These are phyloP conservation scores for Aegilops sharonensis DNA, from an alignment of 176 grass and related monocot genomes.

Conservation along the genomic window DNA sequence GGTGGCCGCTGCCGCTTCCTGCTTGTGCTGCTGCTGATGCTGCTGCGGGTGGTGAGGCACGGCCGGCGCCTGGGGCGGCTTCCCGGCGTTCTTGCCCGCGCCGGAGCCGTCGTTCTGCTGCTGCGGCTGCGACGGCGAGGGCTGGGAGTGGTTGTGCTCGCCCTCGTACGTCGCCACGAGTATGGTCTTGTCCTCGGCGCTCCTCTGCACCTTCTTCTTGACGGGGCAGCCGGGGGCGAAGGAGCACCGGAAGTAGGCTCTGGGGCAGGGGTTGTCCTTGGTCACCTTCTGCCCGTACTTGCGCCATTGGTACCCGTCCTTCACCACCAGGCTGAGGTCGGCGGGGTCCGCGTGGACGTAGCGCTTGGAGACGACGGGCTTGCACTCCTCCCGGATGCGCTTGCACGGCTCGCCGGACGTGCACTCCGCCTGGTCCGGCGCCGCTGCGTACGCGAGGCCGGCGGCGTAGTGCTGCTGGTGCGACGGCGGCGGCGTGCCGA, in stretches of 20 bases:
- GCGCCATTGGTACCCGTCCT: slow-evolving; percentile 89
- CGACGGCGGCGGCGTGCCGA: slow-evolving; percentile 22
- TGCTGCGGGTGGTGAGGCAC: neutral
- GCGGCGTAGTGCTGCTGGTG: neutral
- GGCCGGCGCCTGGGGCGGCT: slow-evolving; percentile 10
- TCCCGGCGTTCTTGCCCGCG: slow-evolving; percentile 29
- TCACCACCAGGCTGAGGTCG: slow-evolving; percentile 73
- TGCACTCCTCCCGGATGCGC: slow-evolving; percentile 46
- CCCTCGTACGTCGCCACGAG: slow-evolving; percentile 93
- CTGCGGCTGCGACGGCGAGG: neutral
- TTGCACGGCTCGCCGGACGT: slow-evolving; percentile 62
- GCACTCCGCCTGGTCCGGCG: slow-evolving; percentile 39
- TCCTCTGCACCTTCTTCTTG: slow-evolving; percentile 93
- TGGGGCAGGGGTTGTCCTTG: slow-evolving; percentile 84
- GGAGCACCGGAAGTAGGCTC: slow-evolving; percentile 90
- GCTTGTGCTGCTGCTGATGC: neutral
- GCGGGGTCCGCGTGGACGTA: slow-evolving; percentile 65
- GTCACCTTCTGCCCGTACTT: slow-evolving; percentile 98
- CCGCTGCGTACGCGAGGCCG: too few species aligned
- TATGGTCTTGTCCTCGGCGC: slow-evolving; percentile 62
- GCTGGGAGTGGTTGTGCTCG: slow-evolving; percentile 80
- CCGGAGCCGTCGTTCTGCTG: neutral
- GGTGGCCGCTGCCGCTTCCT: neutral
- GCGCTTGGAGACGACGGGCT: slow-evolving; percentile 52
- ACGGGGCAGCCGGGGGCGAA: slow-evolving; percentile 76